phyloP scores from a whole-genome alignment of 495 filamentous ascomycete genomes.

The Symbiotaphrina buchneri region DNA sequence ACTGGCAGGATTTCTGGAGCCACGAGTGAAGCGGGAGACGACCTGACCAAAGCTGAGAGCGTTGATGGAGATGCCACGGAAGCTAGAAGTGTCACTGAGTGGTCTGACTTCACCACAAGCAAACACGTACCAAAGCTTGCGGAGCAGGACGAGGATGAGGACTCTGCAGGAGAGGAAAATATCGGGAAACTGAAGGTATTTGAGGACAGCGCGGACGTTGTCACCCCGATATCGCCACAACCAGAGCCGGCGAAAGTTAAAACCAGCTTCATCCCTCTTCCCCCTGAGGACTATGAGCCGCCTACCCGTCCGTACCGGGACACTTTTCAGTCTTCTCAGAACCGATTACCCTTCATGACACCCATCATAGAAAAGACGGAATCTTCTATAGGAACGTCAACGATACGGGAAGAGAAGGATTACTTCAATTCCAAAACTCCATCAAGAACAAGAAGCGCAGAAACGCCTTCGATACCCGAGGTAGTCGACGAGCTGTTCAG shows the following conservation, averaged over 20 bases:
- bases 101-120: slow-evolving; percentile 64
- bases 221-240: slow-evolving; percentile 19
- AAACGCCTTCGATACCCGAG: slow-evolving; percentile 5
- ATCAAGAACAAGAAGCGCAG: slow-evolving; percentile 22
- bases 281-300: slow-evolving; percentile 66
- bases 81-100: slow-evolving; percentile 48
- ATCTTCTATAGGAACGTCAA: slow-evolving; percentile 50
- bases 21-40: slow-evolving; percentile 40
- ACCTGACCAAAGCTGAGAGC: slow-evolving; percentile 34
- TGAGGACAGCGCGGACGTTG: slow-evolving; percentile 10
- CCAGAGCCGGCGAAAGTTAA: slow-evolving; percentile 14
- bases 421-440: slow-evolving; percentile 54
- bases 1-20: slow-evolving; percentile 49
- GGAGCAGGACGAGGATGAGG: slow-evolving; percentile 17
- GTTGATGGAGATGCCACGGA: slow-evolving; percentile 21
- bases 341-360: slow-evolving; percentile 90
- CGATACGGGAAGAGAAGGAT: slow-evolving; percentile 22
- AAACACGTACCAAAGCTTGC: slow-evolving; percentile 40
- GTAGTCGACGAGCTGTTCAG: slow-evolving; percentile 31
- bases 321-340: slow-evolving; percentile 53
- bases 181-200: slow-evolving; percentile 1
- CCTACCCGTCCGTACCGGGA: slow-evolving; percentile 57
- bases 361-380: slow-evolving; percentile 93
- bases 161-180: slow-evolving; percentile 8
- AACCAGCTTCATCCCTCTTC: slow-evolving; percentile 37